phyloP scores from a whole-genome alignment of 331 rosid genomes.

The Rhamnella rubrinervis region DNA sequence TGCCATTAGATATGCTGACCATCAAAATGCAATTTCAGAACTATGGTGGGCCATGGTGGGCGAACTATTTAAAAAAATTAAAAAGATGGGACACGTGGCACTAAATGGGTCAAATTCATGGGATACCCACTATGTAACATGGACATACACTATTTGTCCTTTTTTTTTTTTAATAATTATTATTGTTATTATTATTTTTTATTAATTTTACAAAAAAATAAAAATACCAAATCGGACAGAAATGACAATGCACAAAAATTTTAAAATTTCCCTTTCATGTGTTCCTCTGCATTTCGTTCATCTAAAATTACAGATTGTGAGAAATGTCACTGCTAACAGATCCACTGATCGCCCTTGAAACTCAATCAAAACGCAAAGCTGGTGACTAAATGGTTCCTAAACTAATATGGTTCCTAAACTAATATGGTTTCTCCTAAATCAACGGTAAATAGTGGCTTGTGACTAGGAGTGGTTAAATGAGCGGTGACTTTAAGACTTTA shows the following conservation, averaged over 20 bases:
- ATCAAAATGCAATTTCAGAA: conserved; percentile 18
- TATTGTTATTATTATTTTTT: neutral
- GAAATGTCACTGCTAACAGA: conserved; percentile 25
- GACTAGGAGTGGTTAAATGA: conserved; percentile 31
- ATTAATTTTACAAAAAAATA: neutral
- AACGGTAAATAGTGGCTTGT: conserved; percentile 35
- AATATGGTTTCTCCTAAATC: conserved; percentile 28
- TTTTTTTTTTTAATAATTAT: neutral
- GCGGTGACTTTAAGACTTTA: conserved; percentile 29
- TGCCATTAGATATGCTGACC: conserved; percentile 23
- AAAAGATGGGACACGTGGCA: conserved; percentile 33
- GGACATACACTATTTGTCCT: conserved; percentile 39
- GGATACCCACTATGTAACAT: conserved; percentile 61
- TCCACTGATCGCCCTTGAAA: conserved; percentile 23
- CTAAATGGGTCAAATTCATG: conserved; percentile 66
- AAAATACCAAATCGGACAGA: neutral
- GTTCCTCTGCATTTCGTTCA: conserved; percentile 10
- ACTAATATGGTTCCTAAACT: conserved; percentile 21
- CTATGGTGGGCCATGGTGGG: conserved; percentile 29
- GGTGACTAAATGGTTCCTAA: conserved; percentile 32
- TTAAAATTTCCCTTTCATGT: conserved; percentile 3
- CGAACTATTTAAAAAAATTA: conserved; percentile 13
- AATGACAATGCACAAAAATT: neutral
- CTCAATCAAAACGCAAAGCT: conserved; percentile 20
- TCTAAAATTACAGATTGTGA: conserved; percentile 3